phyloP scores from a whole-genome alignment of 2,329 filamentous ascomycete species.

The Penicillium sp. region DNA sequence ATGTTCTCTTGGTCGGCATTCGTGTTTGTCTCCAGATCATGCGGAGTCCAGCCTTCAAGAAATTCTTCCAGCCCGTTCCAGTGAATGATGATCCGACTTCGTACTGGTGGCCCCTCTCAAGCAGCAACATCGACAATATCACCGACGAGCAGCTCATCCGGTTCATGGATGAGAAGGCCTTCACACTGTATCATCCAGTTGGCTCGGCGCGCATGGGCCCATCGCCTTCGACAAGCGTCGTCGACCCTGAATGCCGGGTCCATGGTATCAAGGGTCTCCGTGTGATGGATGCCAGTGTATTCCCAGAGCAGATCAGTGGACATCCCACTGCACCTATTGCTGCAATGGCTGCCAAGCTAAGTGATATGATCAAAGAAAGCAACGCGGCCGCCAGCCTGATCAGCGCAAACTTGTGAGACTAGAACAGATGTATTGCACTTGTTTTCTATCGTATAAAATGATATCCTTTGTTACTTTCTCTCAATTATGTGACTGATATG shows the following conservation, averaged over 20 bases:
- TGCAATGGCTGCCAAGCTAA: slow-evolving; percentile 25
- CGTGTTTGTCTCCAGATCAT: slow-evolving; percentile 22
- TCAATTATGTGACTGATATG: no score
- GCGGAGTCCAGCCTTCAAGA: slow-evolving; percentile 15
- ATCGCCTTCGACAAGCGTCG: slow-evolving; percentile 15
- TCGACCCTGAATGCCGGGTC: slow-evolving; percentile 25
- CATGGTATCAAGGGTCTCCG: slow-evolving; percentile 23
- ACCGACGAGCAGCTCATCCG: slow-evolving; percentile 22
- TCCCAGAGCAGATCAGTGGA: slow-evolving; percentile 27
- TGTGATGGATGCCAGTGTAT: slow-evolving; percentile 28
- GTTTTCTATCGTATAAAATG: no score
- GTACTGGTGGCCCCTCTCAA: slow-evolving; percentile 27
- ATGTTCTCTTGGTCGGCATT: slow-evolving; percentile 19
- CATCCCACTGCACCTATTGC: slow-evolving; percentile 25
- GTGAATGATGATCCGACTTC: slow-evolving; percentile 20
- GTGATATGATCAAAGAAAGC: slow-evolving; percentile 16
- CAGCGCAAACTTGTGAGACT: not conserved
- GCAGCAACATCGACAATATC: slow-evolving; percentile 23
- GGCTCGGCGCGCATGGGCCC: slow-evolving; percentile 27
- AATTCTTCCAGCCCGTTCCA: slow-evolving; percentile 18
- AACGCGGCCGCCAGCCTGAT: not conserved
- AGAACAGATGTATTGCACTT: no score
- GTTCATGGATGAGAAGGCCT: slow-evolving; percentile 25
- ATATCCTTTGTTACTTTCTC: no score
- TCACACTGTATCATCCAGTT: slow-evolving; percentile 26